Conservation (phyloP, 1,139 yeast genomes). For the Blastobotrys buckinghamii region DNA sequence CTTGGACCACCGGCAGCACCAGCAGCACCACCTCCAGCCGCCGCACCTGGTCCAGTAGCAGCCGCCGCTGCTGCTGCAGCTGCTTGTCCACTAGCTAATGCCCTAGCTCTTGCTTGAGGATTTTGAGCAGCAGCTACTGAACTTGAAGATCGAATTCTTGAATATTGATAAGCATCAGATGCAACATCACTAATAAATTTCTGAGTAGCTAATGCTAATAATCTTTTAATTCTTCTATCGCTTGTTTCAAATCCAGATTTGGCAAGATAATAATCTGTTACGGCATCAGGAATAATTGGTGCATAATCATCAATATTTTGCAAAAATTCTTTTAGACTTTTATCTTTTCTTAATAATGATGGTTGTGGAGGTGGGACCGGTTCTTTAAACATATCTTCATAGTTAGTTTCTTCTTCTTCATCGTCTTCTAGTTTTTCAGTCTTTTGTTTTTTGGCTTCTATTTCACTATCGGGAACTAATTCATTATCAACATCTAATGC, state of each 20-base stretch:
- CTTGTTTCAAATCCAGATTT: constrained; percentile 84
- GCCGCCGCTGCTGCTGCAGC: constrained; percentile 28
- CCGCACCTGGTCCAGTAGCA: constrained; percentile 8
- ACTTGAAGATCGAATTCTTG: constrained; percentile 78
- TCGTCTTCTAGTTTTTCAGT: constrained; percentile 13
- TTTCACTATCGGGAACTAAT: constrained; percentile 8
- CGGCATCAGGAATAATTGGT: constrained; percentile 96
- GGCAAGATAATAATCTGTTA: constrained; percentile 88
- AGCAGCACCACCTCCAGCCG: too few relatives aligned
- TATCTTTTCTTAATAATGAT: constrained; percentile 74
- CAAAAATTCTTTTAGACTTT: constrained; percentile 77
- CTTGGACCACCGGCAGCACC: too few relatives aligned
- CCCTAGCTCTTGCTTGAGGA: constrained; percentile 82
- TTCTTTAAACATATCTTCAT: constrained; percentile 14
- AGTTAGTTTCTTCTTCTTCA: constrained; percentile 15
- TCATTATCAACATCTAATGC: constrained; percentile 9
- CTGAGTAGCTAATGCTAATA: constrained; percentile 91
- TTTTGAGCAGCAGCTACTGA: constrained; percentile 79
- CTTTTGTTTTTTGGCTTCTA: constrained; percentile 25
- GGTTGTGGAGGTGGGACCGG: constrained; percentile 49
- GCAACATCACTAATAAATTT: constrained; percentile 93
- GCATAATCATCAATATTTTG: constrained; percentile 90
- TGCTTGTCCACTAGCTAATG: constrained; percentile 52
- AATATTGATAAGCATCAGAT: constrained; percentile 93
- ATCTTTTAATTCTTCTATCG: constrained; percentile 73